These are phyloP conservation scores for Phylloporus rhodoxanthus DNA, from an alignment of 768 basidiomycete genomes.

Conservation along the genomic window DNA sequence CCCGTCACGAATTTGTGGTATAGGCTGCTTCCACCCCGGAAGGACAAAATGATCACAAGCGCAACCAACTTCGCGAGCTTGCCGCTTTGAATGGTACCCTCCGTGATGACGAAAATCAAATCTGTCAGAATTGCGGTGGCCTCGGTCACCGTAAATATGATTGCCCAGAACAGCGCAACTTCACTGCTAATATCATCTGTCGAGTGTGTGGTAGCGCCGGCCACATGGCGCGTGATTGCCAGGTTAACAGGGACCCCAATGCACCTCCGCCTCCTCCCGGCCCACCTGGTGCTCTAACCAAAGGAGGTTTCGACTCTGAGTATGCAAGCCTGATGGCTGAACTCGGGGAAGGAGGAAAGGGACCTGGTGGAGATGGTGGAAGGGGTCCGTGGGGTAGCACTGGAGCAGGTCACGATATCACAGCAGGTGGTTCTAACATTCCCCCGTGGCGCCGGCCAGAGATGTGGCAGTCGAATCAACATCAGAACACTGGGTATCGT, in stretches of 20 bases:
- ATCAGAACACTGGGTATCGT: slow-evolving; percentile 55
- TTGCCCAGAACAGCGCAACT: slow-evolving; percentile 97
- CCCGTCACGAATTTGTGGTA: background rate
- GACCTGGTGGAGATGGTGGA: slow-evolving; percentile 47
- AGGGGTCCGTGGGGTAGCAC: slow-evolving; percentile 61
- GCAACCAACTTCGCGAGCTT: slow-evolving; percentile 95
- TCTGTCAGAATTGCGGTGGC: slow-evolving; percentile 94
- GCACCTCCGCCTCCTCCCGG: slow-evolving; percentile 46
- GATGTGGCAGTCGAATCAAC: slow-evolving; percentile 65
- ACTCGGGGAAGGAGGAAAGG: slow-evolving; percentile 76
- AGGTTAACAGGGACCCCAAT: slow-evolving; percentile 86
- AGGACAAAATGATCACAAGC: slow-evolving; percentile 99
- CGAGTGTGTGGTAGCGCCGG: slow-evolving; percentile 97
- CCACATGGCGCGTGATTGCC: slow-evolving; percentile 98
- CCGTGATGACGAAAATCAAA: slow-evolving; percentile 98
- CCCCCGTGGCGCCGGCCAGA: slow-evolving; percentile 92
- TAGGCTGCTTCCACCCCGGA: slow-evolving; percentile 98
- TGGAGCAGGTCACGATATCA: slow-evolving; percentile 52
- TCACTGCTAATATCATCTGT: slow-evolving; percentile 99
- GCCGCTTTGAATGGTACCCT: slow-evolving; percentile 97
- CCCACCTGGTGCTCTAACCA: slow-evolving; percentile 38
- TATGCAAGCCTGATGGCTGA: slow-evolving; percentile 97
- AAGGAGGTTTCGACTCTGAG: slow-evolving; percentile 92
- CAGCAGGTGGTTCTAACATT: slow-evolving; percentile 64
- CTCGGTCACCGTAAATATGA: slow-evolving; percentile 98